Percentiles rank a stretch among this genome's conserved stretches.
Evolutionary conservation across 306 rosid genomes (phyloP).

Genomic region (Trifolium fragiferum): DNA sequence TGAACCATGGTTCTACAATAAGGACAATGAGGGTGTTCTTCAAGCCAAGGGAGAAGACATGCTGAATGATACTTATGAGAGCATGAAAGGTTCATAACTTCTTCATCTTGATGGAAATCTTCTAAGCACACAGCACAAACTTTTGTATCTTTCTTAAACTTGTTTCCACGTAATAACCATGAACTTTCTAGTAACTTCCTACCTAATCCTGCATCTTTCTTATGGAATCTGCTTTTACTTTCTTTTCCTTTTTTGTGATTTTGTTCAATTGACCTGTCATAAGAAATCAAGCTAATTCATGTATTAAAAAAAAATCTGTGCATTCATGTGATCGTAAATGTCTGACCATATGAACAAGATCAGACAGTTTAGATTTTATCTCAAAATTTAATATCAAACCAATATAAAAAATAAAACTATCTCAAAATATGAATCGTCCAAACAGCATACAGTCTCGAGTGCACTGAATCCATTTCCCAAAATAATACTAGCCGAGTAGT

Average conservation of each 20-base stretch:
- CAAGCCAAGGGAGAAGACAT: conserved; percentile 55
- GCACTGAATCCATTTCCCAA: neutral
- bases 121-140: conserved; percentile 50
- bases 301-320: no score
- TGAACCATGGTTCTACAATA: conserved; percentile 43
- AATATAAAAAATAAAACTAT: no score
- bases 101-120: conserved; percentile 31
- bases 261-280: conserved; percentile 33
- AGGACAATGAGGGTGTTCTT: conserved; percentile 48
- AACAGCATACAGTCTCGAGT: no score
- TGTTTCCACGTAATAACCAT: conserved; percentile 39
- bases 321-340: no score
- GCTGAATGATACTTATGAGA: conserved; percentile 53
- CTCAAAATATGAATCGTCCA: no score
- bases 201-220: conserved; percentile 42
- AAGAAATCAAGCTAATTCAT: neutral
- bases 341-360: no score
- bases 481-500: neutral
- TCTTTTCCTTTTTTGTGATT: conserved; percentile 25
- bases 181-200: conserved; percentile 30
- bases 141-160: conserved; percentile 42
- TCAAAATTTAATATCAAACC: no score
- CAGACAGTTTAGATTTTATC: no score
- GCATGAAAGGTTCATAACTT: conserved; percentile 47
- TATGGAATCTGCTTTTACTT: neutral